phyloP scores from a whole-genome alignment of 495 filamentous ascomycete species.

The Xylaria sp. region DNA sequence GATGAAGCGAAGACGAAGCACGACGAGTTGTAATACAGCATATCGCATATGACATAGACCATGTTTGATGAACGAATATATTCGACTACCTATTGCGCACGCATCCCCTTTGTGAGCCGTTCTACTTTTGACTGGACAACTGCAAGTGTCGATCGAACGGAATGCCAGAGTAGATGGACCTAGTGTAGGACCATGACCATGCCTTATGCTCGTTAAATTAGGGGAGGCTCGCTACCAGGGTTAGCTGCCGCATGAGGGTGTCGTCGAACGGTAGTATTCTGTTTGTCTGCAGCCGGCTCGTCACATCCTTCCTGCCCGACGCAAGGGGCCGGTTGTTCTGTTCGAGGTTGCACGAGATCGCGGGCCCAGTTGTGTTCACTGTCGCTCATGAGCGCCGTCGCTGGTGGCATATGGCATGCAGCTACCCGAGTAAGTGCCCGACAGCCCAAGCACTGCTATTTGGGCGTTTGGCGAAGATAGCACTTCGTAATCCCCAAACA shows the following conservation, averaged over 20 bases:
- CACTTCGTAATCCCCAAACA: constrained; percentile 17
- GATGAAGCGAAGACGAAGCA: constrained; percentile 46
- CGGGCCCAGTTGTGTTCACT: constrained; percentile 1
- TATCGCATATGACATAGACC: constrained; percentile 24
- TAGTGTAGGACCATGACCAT: too few species aligned
- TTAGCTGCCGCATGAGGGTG: not conserved
- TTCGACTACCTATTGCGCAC: constrained; percentile 19
- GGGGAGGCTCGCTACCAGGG: not conserved
- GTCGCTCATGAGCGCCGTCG: not conserved
- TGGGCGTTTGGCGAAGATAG: constrained; percentile 1
- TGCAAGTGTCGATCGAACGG: not conserved
- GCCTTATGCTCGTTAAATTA: not conserved
- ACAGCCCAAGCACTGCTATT: not conserved
- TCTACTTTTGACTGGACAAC: not conserved
- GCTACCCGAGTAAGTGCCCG: constrained; percentile 7
- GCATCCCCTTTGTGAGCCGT: not conserved
- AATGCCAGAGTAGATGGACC: not conserved
- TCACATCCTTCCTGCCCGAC: not conserved
- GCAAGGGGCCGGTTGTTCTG: not conserved
- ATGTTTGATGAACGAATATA: constrained; percentile 36
- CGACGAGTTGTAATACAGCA: constrained; percentile 57
- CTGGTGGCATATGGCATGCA: constrained; percentile 6
- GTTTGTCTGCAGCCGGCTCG: not conserved
- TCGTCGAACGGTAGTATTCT: not conserved
- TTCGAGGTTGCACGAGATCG: constrained; percentile 16